Percentiles rank a stretch among this genome's conserved stretches.
phyloP scores from a whole-genome alignment of 805 yeast genomes.

The Candida awuae region DNA sequence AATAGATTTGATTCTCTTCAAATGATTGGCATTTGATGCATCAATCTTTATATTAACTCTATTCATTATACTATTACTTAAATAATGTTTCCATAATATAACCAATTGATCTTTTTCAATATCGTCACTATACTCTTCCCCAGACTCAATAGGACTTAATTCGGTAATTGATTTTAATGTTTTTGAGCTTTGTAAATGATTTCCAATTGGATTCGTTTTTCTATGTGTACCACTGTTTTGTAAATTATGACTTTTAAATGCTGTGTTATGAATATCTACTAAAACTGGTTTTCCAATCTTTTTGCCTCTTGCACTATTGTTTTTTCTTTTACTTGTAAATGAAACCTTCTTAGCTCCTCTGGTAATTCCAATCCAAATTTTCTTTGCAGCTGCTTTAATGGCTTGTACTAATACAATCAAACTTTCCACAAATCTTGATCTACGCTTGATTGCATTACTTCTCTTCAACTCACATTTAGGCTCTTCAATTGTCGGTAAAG shows the following conservation, averaged over 20 bases:
- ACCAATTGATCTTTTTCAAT: conserved; percentile 13
- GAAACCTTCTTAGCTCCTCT: conserved; percentile 11
- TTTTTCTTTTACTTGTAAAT: conserved; percentile 1
- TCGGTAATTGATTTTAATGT: not conserved
- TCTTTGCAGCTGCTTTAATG: conserved; percentile 11
- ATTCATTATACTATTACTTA: conserved; percentile 19
- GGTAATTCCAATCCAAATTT: conserved; percentile 17
- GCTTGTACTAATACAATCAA: conserved; percentile 12
- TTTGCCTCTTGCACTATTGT: not conserved
- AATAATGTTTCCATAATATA: conserved; percentile 24
- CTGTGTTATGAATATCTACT: conserved; percentile 9
- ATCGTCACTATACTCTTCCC: not conserved
- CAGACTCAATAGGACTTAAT: not conserved
- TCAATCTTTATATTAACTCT: conserved; percentile 26
- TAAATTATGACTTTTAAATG: conserved; percentile 6
- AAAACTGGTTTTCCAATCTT: conserved; percentile 6
- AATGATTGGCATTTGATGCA: conserved; percentile 12
- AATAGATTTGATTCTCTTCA: conserved; percentile 9
- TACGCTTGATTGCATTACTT: conserved; percentile 28
- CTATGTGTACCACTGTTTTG: not conserved
- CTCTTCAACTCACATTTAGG: conserved; percentile 18
- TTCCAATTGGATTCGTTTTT: not conserved
- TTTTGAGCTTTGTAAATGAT: not conserved
- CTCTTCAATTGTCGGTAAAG: not conserved
- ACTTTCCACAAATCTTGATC: conserved; percentile 23